A percentile compares a stretch with the other conserved stretches of the same genome.
Evolutionary conservation across 441 rosid species (phyloP).

Genomic region (Erodium texanum): DNA sequence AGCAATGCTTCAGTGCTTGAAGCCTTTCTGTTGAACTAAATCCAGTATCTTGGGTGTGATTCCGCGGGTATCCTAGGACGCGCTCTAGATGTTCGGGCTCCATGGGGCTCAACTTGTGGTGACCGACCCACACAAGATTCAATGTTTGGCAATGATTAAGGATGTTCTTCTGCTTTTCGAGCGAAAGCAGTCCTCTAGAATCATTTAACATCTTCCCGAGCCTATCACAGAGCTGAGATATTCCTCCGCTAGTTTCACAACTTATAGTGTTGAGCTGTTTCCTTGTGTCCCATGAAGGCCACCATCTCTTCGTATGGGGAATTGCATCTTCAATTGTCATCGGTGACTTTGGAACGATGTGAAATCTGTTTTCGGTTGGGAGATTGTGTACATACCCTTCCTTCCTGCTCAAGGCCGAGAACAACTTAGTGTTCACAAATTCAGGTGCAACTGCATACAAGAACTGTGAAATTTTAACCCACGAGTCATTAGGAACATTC

Average conservation of each 20-base stretch:
- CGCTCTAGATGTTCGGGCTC: constrained; percentile 61
- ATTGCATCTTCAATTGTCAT: constrained; percentile 58
- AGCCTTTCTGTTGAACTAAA: constrained; percentile 39
- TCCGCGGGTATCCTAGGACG: constrained; percentile 68
- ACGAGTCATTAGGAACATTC: constrained; percentile 33
- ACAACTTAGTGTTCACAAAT: constrained; percentile 46
- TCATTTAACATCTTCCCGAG: constrained; percentile 39
- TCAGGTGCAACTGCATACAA: constrained; percentile 62
- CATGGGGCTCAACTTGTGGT: constrained; percentile 35
- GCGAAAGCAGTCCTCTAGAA: constrained; percentile 43
- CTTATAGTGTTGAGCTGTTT: constrained; percentile 38
- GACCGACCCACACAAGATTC: constrained; percentile 77
- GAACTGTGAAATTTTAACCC: constrained; percentile 64
- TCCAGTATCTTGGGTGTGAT: constrained; percentile 48
- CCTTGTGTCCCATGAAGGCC: constrained; percentile 95
- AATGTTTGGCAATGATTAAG: constrained; percentile 43
- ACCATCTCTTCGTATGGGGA: constrained; percentile 64
- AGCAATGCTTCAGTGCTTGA: constrained; percentile 43
- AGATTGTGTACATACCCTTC: constrained; percentile 93
- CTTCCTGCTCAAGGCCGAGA: constrained; percentile 58
- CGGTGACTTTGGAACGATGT: constrained; percentile 44
- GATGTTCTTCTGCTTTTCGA: constrained; percentile 50
- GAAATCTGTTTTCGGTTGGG: constrained; percentile 48
- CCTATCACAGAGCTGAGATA: constrained; percentile 46
- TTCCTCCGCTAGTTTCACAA: constrained; percentile 33